Base-by-base conservation (phyloP, 768 basidiomycete species). In the Amanita muscaria region DNA sequence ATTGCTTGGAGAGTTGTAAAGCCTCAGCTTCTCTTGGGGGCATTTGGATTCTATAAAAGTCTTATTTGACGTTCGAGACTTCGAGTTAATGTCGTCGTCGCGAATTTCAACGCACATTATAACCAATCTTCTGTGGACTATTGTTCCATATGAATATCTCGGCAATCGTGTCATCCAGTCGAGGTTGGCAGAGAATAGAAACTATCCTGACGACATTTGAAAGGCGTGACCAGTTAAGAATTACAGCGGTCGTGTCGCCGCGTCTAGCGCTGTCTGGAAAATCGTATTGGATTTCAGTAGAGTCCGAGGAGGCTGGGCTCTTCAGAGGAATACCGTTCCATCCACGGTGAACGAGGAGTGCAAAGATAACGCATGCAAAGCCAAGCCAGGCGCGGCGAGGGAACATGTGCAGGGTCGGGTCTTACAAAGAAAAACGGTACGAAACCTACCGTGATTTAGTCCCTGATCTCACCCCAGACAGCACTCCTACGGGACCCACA, bases 171-270 rank as follows among this genome's bases (percentile, higher is more conserved):
- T 66, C 63, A 11, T 71, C 59, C 24, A 80, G 58, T 50, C 61
- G 64, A 7, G 67, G 51, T 3, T 58, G 60, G 53, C 81, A 83
- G 11, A 83, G 64, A 18, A 67, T 54, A 18, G 71, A 69, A 14
- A 67, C 65, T 41, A 85, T 78, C 40, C 67, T 66, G 31, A 71
- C 54, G 32, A 85, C 76, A 49, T 85, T 86, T 0, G 69, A 61
- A 18, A 81, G 67, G 14, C 79, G 71, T 39, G 75, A 77, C 83
- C 81, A 84, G 57, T 83, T 84, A 33, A 83, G 63, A 30, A 85
- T 54, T 31, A 83, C 62, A 5, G 72, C 75, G 5, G 77, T 78
- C 10, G 72, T 72, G 49, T 76, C 66, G 6, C 29, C 40, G 16
- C 12, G n/a, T 29, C 25, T 18, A 19, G 25, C 31, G 15, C 9